A percentile compares a stretch with the other conserved stretches of the same genome.
Conservation (phyloP, 139 green algal species). For the Yamagishiella unicocca region DNA sequence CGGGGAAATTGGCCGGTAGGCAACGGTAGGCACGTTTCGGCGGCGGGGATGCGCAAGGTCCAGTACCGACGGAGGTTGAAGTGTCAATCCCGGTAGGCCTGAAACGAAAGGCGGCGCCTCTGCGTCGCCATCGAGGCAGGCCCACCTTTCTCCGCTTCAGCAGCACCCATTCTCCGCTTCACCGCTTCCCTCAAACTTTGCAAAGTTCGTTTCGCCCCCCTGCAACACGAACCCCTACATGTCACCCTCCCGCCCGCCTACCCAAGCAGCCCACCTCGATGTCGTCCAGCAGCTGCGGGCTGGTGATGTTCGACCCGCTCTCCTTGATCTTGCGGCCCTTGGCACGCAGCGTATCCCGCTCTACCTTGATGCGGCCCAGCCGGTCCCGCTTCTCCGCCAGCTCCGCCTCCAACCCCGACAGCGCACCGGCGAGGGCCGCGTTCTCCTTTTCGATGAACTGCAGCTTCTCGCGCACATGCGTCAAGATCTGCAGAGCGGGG, state of each 20-base stretch:
- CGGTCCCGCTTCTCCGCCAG: constrained; percentile 56
- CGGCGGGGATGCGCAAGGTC: too few species aligned
- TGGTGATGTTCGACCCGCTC: constrained; percentile 66
- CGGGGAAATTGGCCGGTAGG: too few species aligned
- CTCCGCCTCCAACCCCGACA: constrained; percentile 55
- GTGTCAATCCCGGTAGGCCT: too few species aligned
- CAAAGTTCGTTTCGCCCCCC: too few species aligned
- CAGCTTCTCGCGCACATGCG: constrained; percentile 91
- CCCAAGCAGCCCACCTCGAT: constrained; percentile 72
- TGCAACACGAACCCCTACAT: not conserved
- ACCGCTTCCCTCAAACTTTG: too few species aligned
- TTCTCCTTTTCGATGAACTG: constrained; percentile 86
- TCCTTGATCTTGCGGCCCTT: constrained; percentile 69
- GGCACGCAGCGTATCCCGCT: constrained; percentile 62
- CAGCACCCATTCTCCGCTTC: too few species aligned
- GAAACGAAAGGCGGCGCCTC: too few species aligned
- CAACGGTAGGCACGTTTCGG: too few species aligned
- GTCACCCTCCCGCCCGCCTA: not conserved
- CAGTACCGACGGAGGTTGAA: too few species aligned
- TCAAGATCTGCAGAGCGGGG: constrained; percentile 73
- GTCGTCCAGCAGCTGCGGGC: constrained; percentile 68
- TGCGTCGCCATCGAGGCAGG: too few species aligned
- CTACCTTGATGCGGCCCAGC: constrained; percentile 47
- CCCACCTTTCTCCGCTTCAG: too few species aligned
- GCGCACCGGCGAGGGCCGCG: constrained; percentile 43